These are phyloP conservation scores for Sequoiadendron giganteum DNA, from an alignment of 75 land plant genomes.

Conservation along the genomic window DNA sequence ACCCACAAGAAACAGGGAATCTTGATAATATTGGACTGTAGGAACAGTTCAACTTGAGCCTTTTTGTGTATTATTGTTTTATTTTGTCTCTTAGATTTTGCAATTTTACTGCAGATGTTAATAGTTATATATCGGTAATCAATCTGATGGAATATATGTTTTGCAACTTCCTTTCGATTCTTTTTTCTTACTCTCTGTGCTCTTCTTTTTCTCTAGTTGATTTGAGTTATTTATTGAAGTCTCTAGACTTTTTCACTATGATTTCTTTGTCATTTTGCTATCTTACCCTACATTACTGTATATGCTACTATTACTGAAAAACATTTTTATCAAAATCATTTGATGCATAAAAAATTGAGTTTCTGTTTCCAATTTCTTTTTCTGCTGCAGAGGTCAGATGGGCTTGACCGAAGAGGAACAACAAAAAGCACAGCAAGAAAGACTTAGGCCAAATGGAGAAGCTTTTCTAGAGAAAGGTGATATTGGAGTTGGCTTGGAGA, in stretches of 20 bases:
- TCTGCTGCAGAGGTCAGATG: constrained; percentile 61
- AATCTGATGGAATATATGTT: neutral
- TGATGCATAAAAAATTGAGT: neutral
- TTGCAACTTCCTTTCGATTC: neutral
- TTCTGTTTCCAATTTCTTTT: neutral
- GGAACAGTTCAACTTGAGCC: neutral
- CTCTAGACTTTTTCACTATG: neutral
- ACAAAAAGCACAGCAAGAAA: constrained; percentile 21
- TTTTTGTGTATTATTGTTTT: neutral
- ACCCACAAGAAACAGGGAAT: neutral
- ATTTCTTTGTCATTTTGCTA: neutral
- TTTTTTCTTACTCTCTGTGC: neutral
- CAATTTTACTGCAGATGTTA: neutral
- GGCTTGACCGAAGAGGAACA: constrained; percentile 56
- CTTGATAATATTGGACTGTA: neutral
- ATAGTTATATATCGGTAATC: neutral
- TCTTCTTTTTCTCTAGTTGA: neutral
- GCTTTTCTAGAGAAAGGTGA: neutral
- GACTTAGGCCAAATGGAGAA: constrained; percentile 13
- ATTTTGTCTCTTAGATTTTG: neutral
- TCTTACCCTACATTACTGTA: neutral
- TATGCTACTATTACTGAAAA: neutral
- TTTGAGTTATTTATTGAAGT: neutral
- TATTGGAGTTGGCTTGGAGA: neutral
- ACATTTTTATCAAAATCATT: neutral